These are phyloP conservation scores for Centella asiatica DNA, from an alignment of 129 eudicot species.

Conservation along the genomic window DNA sequence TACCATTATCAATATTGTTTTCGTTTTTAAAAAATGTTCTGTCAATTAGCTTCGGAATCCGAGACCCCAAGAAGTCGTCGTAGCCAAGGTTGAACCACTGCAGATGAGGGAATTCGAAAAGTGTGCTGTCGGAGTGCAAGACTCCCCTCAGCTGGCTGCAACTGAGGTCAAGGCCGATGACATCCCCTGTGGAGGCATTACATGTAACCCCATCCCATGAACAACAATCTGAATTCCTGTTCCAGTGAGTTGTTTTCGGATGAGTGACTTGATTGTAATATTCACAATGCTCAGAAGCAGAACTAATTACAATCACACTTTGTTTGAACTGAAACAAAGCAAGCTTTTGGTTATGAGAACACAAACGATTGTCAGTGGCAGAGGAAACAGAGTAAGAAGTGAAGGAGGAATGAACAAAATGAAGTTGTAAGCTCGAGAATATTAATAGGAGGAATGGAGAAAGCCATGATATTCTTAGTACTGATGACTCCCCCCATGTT, in stretches of 20 bases:
- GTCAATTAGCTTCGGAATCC: neutral
- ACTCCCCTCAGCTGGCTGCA: neutral
- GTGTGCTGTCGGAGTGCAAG: neutral
- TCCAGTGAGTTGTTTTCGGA: neutral
- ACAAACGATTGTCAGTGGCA: neutral
- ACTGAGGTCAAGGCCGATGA: neutral
- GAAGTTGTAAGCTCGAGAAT: too few species aligned
- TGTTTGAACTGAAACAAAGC: neutral
- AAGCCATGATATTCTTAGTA: too few species aligned
- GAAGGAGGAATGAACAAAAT: neutral
- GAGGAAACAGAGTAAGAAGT: neutral
- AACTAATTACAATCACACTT: too few species aligned
- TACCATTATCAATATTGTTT: too few species aligned
- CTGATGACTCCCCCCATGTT: too few species aligned
- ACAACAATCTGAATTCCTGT: neutral
- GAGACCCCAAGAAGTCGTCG: neutral
- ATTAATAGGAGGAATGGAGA: too few species aligned
- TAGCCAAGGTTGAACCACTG: too few species aligned
- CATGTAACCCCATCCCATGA: neutral
- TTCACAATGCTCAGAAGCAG: neutral
- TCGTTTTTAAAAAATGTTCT: too few species aligned
- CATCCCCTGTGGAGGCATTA: neutral
- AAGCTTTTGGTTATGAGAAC: neutral
- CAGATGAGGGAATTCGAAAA: neutral
- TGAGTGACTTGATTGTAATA: neutral